A percentile compares a stretch with the other conserved stretches of the same genome.
These are phyloP conservation scores for Neonectria coccinea DNA, from an alignment of 2,329 filamentous ascomycete genomes.

Conservation along the genomic window DNA sequence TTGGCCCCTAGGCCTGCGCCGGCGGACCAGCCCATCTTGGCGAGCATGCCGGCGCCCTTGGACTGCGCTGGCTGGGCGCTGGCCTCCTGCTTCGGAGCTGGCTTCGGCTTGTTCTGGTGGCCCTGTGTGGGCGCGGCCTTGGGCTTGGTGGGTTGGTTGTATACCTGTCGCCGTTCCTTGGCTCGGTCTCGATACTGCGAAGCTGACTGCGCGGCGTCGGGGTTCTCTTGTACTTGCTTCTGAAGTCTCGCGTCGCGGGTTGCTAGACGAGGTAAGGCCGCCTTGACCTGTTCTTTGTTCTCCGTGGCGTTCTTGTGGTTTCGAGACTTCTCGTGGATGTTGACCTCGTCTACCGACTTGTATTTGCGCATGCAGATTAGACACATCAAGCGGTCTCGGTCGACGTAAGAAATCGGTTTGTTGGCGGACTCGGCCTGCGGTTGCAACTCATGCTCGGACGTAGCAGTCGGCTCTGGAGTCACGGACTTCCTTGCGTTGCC, in stretches of 20 bases:
- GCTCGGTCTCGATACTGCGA: conserved; percentile 73
- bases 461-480: conserved; percentile 24
- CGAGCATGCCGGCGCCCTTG: conserved; percentile 75
- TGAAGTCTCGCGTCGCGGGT: conserved; percentile 52
- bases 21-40: conserved; percentile 78
- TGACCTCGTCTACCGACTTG: conserved; percentile 56
- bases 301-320: conserved; percentile 57
- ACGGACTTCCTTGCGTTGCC: conserved; percentile 23
- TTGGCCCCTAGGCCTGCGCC: conserved; percentile 74
- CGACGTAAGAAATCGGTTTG: conserved; percentile 64
- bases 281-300: conserved; percentile 61
- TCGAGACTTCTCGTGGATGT: conserved; percentile 57
- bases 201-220: conserved; percentile 41
- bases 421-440: conserved; percentile 19
- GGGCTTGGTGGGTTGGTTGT: conserved; percentile 70
- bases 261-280: conserved; percentile 57
- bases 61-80: conserved; percentile 55
- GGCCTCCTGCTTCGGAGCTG: conserved; percentile 37
- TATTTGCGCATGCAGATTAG: conserved; percentile 61
- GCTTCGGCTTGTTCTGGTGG: conserved; percentile 53
- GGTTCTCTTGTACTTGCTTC: conserved; percentile 46
- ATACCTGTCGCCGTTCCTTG: conserved; percentile 72
- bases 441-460: conserved; percentile 12
- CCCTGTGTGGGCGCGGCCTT: conserved; percentile 53
- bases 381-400: conserved; percentile 62